Conservation (phyloP, 2,329 filamentous ascomycete species). For the Pyrenophora tritici-repentis region DNA sequence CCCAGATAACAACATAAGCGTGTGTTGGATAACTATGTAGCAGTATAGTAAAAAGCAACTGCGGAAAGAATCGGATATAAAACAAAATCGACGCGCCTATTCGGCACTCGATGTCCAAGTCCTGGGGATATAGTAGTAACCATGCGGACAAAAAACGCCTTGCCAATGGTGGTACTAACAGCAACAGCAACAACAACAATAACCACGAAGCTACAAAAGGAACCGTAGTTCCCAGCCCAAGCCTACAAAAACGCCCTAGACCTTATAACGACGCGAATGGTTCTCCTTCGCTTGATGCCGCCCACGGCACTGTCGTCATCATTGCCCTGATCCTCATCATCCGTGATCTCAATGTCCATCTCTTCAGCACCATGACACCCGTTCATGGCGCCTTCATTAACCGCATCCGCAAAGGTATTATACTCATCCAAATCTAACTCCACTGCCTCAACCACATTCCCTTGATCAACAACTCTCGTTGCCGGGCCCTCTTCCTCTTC, state of each 20-base stretch:
- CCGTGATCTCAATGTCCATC: constrained; percentile 28
- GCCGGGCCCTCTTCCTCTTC: constrained; percentile 35
- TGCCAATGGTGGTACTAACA: background rate
- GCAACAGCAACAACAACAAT: background rate
- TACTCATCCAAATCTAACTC: constrained; percentile 16
- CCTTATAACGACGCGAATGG: constrained; percentile 40
- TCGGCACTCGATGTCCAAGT: background rate
- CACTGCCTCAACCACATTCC: constrained; percentile 15
- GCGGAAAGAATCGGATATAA: background rate
- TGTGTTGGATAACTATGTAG: too few species aligned
- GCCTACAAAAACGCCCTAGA: constrained; percentile 43
- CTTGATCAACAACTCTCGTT: constrained; percentile 17
- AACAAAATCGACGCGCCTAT: background rate
- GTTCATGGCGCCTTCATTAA: background rate
- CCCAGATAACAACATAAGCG: too few species aligned
- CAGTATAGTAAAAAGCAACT: background rate
- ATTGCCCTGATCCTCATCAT: constrained; percentile 22
- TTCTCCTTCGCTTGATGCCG: constrained; percentile 35
- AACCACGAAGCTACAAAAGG: background rate
- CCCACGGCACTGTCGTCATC: constrained; percentile 19
- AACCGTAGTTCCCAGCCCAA: background rate
- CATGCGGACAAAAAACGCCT: constrained; percentile 2
- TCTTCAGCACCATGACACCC: constrained; percentile 16
- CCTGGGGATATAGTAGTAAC: constrained; percentile 3
- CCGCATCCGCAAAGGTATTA: constrained; percentile 2